Evolutionary conservation across 192 early-diverging fungal species (phyloP).

Genomic region (Helicostylum pulchrum): DNA sequence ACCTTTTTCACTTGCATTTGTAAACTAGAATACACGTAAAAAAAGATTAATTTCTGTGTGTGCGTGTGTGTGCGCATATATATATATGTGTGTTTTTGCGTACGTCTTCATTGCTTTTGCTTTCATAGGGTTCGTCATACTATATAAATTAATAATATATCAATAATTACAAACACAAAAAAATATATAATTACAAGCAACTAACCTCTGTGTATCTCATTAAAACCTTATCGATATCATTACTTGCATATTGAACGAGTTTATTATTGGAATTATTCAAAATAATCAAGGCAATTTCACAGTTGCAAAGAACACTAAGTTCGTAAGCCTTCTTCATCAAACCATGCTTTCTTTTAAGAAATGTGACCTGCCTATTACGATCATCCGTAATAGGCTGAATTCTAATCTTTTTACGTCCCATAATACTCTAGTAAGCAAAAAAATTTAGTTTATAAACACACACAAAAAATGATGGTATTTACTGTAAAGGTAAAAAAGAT

Average conservation of each 20-base stretch:
- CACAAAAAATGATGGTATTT: too few species aligned
- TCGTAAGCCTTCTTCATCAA: constrained; percentile 97
- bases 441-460: too few species aligned
- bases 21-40: constrained; percentile 2
- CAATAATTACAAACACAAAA: neutral
- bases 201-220: constrained; percentile 79
- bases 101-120: constrained; percentile 30
- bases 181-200: too few species aligned
- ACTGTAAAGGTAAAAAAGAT: neutral
- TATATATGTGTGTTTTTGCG: neutral
- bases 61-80: neutral
- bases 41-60: too few species aligned
- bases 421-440: neutral
- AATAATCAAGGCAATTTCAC: constrained; percentile 91
- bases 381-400: constrained; percentile 89
- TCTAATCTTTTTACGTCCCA: constrained; percentile 95
- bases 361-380: constrained; percentile 90
- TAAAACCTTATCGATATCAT: constrained; percentile 90
- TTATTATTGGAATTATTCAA: constrained; percentile 88
- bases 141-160: too few species aligned
- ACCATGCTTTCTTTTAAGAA: constrained; percentile 89
- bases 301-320: constrained; percentile 89
- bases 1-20: constrained; percentile 16
- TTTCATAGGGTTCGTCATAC: constrained; percentile 32
- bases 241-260: constrained; percentile 85